Percentiles rank a stretch among this genome's conserved stretches.
These are phyloP conservation scores for Domatiomyces globalis DNA, from an alignment of 2,329 filamentous ascomycete genomes.

Conservation along the genomic window DNA sequence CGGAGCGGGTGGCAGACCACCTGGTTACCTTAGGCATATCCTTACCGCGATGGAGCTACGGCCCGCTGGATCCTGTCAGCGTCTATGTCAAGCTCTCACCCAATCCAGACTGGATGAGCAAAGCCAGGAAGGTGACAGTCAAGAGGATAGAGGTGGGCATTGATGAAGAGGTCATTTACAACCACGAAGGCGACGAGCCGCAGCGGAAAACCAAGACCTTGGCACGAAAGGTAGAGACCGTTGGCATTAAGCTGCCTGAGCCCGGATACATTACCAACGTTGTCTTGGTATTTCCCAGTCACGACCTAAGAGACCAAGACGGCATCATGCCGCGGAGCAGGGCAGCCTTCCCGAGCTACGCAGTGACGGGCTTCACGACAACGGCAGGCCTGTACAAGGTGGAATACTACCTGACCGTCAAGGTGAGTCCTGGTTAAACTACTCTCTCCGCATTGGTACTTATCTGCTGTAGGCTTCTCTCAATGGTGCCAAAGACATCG, in stretches of 20 bases:
- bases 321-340: slow-evolving; percentile 77
- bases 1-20: slow-evolving; percentile 74
- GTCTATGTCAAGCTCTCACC: slow-evolving; percentile 91
- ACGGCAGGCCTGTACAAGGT: slow-evolving; percentile 93
- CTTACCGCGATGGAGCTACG: slow-evolving; percentile 89
- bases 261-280: slow-evolving; percentile 87
- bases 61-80: slow-evolving; percentile 83
- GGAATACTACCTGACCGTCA: slow-evolving; percentile 89
- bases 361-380: slow-evolving; percentile 82
- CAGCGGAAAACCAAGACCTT: slow-evolving; percentile 78
- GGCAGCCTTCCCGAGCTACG: slow-evolving; percentile 76
- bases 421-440: slow-evolving; percentile 43
- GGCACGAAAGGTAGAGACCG: slow-evolving; percentile 65
- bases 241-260: slow-evolving; percentile 77
- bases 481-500: slow-evolving; percentile 75
- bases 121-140: slow-evolving; percentile 83
- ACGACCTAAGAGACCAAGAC: slow-evolving; percentile 73
- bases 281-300: slow-evolving; percentile 77
- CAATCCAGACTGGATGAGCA: slow-evolving; percentile 79
- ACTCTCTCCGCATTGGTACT: slow-evolving; percentile 12
- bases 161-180: slow-evolving; percentile 97
- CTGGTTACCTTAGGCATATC: slow-evolving; percentile 84
- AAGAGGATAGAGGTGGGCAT: slow-evolving; percentile 86
- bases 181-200: slow-evolving; percentile 91
- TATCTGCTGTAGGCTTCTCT: slow-evolving; percentile 56